Evolutionary conservation across 202 grass and related monocot genomes (phyloP).

Genomic region (Dendrocalamus latiflorus): DNA sequence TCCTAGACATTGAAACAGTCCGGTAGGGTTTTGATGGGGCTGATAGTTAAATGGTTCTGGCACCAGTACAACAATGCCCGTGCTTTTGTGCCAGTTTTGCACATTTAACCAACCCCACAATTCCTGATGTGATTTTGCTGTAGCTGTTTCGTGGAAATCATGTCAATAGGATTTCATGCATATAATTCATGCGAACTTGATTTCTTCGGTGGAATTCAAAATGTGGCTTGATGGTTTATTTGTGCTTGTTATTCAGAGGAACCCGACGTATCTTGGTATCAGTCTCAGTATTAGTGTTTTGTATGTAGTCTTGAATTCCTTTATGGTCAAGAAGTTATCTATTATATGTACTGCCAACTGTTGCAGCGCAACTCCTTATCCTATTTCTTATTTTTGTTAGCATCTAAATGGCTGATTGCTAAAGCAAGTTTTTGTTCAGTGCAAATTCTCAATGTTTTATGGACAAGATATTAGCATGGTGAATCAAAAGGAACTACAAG

Average conservation of each 20-base stretch:
- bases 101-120: background rate
- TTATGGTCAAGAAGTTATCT: background rate
- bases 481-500: background rate
- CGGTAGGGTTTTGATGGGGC: slow-evolving; percentile 30
- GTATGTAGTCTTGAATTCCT: background rate
- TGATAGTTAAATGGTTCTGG: background rate
- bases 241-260: background rate
- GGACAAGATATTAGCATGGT: background rate
- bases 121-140: background rate
- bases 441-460: background rate
- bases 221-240: background rate
- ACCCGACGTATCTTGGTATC: background rate
- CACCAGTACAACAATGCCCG: background rate
- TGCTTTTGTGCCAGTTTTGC: background rate
- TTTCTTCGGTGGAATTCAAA: background rate
- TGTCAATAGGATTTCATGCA: background rate
- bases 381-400: background rate
- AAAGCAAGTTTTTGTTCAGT: background rate
- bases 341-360: background rate
- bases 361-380: background rate
- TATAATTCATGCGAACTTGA: background rate
- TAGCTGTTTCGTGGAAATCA: background rate
- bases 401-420: background rate
- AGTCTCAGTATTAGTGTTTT: background rate
- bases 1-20: slow-evolving; percentile 3